Conservation (phyloP, 305 asterid species). For the Ajuga reptans region DNA sequence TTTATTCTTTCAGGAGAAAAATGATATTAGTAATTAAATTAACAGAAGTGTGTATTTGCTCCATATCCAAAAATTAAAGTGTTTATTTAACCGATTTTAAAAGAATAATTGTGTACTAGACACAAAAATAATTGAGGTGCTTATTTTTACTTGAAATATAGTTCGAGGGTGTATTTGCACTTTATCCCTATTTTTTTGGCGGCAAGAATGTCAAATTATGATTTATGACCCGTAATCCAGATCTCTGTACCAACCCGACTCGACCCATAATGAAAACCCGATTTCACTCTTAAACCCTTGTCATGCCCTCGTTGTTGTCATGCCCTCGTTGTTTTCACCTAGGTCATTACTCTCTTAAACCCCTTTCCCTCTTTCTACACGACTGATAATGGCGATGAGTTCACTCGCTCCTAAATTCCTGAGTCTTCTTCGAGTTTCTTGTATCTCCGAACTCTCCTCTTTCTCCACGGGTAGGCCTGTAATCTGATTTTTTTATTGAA, state of each 20-base stretch:
- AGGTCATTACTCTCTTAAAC: background rate
- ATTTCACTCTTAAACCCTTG: slow-evolving; percentile 36
- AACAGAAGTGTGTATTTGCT: no score
- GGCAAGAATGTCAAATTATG: background rate
- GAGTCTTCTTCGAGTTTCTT: slow-evolving; percentile 33
- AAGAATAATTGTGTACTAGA: no score
- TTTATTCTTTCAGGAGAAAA: no score
- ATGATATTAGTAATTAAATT: no score
- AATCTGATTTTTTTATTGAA: no score
- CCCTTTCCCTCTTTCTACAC: background rate
- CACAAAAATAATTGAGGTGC: no score
- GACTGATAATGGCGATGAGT: slow-evolving; percentile 33
- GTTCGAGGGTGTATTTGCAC: no score
- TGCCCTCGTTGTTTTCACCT: background rate
- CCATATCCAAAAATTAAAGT: no score
- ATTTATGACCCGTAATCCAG: background rate
- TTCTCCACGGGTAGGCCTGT: slow-evolving; percentile 30
- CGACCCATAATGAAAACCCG: background rate
- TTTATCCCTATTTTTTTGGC: no score
- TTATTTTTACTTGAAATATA: no score
- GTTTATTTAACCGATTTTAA: no score
- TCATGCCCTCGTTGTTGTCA: slow-evolving; percentile 27
- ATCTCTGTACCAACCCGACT: background rate
- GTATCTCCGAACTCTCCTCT: slow-evolving; percentile 23
- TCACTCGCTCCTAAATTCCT: slow-evolving; percentile 34